phyloP scores from a whole-genome alignment of 768 basidiomycete species.

The Suillus subalutaceus region DNA sequence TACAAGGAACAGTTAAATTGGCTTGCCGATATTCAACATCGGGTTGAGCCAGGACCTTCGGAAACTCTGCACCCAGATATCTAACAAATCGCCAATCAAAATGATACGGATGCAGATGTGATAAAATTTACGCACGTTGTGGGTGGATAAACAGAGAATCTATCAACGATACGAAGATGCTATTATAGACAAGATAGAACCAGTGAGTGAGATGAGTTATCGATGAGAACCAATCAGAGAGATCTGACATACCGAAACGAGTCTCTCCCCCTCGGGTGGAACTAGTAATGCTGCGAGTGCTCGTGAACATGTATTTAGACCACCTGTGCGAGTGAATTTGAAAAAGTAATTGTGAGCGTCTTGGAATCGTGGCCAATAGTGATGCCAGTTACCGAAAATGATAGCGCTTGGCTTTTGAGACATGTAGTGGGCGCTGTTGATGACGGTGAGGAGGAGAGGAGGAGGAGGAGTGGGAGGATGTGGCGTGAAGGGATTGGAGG shows the following conservation, averaged over 20 bases:
- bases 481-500: background rate
- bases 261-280: conserved; percentile 64
- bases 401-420: conserved; percentile 62
- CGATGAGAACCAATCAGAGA: conserved; percentile 17
- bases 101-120: conserved; percentile 14
- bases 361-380: conserved; percentile 1
- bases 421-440: conserved; percentile 35
- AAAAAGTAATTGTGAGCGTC: conserved; percentile 14
- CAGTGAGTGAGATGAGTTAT: conserved; percentile 10
- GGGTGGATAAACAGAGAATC: conserved; percentile 71
- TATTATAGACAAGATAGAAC: conserved; percentile 26
- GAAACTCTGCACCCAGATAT: conserved; percentile 79
- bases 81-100: conserved; percentile 38
- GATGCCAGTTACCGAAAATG: conserved; percentile 65
- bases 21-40: conserved; percentile 81
- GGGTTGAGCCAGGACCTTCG: conserved; percentile 64
- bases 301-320: conserved; percentile 79
- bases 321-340: conserved; percentile 49
- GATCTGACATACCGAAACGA: conserved; percentile 65
- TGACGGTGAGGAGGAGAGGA: conserved; percentile 9
- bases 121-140: conserved; percentile 57
- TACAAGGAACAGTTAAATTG: conserved; percentile 76
- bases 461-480: conserved; percentile 8
- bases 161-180: conserved; percentile 75
- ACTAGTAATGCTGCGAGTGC: conserved; percentile 69